Conservation (phyloP, 352 stramenopile genomes). For the Globisporangium middletonii region DNA sequence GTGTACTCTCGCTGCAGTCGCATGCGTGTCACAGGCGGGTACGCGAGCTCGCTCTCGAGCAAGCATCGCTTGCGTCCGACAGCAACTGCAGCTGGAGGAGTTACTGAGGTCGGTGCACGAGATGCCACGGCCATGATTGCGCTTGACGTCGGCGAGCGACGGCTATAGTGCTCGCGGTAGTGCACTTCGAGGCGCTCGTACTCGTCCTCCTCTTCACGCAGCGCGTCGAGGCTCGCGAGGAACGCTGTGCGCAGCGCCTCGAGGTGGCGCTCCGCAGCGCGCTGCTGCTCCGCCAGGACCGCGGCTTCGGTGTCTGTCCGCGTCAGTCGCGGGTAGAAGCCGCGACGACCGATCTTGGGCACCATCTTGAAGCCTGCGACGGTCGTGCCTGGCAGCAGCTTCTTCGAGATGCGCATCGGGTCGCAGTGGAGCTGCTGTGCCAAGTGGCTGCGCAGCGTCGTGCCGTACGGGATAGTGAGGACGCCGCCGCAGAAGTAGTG, state of each 20-base stretch:
- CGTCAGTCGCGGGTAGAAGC: constrained; percentile 49
- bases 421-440: constrained; percentile 64
- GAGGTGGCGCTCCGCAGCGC: constrained; percentile 28
- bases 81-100: not conserved
- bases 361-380: constrained; percentile 67
- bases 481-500: constrained; percentile 60
- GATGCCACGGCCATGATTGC: not conserved
- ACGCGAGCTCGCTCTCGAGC: not conserved
- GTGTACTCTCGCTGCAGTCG: not conserved
- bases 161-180: constrained; percentile 4
- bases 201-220: constrained; percentile 28
- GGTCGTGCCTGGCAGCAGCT: constrained; percentile 47
- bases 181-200: constrained; percentile 7
- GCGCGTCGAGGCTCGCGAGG: constrained; percentile 50
- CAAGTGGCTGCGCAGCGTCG: constrained; percentile 65
- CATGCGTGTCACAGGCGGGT: not conserved
- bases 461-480: constrained; percentile 64
- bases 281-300: constrained; percentile 15
- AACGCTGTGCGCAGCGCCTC: constrained; percentile 33
- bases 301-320: constrained; percentile 30
- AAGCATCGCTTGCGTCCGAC: not conserved
- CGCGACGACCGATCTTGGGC: constrained; percentile 61
- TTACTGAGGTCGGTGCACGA: not conserved
- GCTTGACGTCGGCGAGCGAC: not conserved
- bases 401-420: constrained; percentile 81